phyloP scores from a whole-genome alignment of 2,329 filamentous ascomycete genomes.

The Aspergillus alliaceus region DNA sequence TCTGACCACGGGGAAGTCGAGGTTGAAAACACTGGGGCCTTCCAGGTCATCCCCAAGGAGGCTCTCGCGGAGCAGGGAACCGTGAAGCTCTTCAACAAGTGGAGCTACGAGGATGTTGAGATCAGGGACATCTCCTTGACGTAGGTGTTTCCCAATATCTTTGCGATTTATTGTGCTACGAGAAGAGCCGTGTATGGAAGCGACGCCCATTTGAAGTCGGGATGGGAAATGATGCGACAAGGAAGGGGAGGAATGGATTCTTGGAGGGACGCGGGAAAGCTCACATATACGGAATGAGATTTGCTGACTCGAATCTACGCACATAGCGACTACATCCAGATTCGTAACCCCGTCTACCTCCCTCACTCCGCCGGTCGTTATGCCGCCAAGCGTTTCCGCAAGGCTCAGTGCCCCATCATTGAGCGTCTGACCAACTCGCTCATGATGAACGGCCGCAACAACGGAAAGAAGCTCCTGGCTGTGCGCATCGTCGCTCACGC shows the following conservation, averaged over 20 bases:
- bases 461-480: conserved; percentile 99
- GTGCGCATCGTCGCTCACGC: conserved; percentile 98
- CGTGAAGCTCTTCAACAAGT: conserved; percentile 98
- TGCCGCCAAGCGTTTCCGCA: conserved; percentile 99
- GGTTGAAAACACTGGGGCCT: conserved; percentile 71
- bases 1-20: conserved; percentile 95
- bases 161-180: conserved; percentile 24
- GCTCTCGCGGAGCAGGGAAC: conserved; percentile 84
- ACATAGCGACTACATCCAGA: conserved; percentile 97
- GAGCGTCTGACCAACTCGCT: conserved; percentile 99
- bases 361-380: conserved; percentile 98
- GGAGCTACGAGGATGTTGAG: conserved; percentile 98
- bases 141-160: conserved; percentile 63
- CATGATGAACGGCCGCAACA: conserved; percentile 99
- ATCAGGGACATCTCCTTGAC: conserved; percentile 99
- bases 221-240: conserved; percentile 10
- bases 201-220: conserved; percentile 4
- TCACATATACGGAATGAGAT: conserved; percentile 12
- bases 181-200: conserved; percentile 3
- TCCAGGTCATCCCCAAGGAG: conserved; percentile 88
- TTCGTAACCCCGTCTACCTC: conserved; percentile 98
- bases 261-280: conserved; percentile 10
- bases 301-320: conserved; percentile 31
- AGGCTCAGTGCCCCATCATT: conserved; percentile 99
- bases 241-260: conserved; percentile 2